A percentile compares a stretch with the other conserved stretches of the same genome.
These are phyloP conservation scores for Heterobasidion irregulare DNA, from an alignment of 1,284 basidiomycete genomes.

Conservation along the genomic window DNA sequence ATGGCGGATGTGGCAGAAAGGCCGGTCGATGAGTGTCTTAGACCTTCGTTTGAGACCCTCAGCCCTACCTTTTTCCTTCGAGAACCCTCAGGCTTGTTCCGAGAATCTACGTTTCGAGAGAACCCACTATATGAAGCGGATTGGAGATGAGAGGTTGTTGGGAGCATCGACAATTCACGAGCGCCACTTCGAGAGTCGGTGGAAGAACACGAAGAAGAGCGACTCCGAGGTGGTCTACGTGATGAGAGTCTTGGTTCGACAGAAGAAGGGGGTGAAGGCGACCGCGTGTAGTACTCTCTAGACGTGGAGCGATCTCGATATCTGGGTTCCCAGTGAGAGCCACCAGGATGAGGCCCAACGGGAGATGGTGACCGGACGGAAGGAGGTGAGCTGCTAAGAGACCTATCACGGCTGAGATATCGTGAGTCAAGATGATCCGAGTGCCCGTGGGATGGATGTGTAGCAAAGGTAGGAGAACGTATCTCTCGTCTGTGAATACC, in stretches of 20 bases:
- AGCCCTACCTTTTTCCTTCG: neutral
- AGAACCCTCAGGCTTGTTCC: neutral
- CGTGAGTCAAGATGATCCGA: neutral
- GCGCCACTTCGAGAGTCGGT: neutral
- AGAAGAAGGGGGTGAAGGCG: neutral
- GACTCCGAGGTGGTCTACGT: neutral
- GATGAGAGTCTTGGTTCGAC: neutral
- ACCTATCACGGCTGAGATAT: constrained; percentile 1
- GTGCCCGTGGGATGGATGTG: neutral
- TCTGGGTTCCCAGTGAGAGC: neutral
- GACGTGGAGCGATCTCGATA: neutral
- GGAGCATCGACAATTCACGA: neutral
- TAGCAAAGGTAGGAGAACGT: neutral
- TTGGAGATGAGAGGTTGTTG: neutral
- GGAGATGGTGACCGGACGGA: neutral
- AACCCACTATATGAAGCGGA: neutral
- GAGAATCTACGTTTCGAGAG: neutral
- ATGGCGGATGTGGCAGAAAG: neutral
- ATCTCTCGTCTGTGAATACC: neutral
- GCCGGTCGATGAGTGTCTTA: neutral
- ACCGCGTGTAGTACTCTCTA: neutral
- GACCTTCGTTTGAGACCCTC: neutral
- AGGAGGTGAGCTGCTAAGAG: neutral
- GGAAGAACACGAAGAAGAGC: neutral
- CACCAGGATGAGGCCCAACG: neutral